A percentile compares a stretch with the other conserved stretches of the same genome.
phyloP scores from a whole-genome alignment of 2,329 filamentous ascomycete genomes.

The Curvularia lunata region DNA sequence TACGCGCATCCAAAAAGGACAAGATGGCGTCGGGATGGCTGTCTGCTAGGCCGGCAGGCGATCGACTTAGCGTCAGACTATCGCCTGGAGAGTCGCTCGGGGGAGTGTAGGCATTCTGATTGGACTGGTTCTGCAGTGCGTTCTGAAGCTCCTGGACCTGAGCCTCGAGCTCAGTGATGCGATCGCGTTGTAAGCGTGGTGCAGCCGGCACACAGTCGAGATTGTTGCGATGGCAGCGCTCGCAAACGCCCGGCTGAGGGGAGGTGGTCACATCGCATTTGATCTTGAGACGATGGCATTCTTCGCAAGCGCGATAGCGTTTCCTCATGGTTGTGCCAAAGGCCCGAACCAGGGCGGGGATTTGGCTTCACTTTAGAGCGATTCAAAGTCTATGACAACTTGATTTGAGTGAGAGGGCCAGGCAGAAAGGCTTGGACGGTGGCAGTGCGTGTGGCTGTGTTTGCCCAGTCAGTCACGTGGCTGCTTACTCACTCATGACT shows the following conservation, averaged over 20 bases:
- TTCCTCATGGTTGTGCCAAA: constrained; percentile 25
- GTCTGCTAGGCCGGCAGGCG: constrained; percentile 18
- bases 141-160: constrained; percentile 31
- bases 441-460: neutral
- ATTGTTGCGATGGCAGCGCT: constrained; percentile 33
- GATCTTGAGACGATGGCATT: constrained; percentile 40
- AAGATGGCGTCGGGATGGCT: constrained; percentile 25
- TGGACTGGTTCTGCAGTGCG: constrained; percentile 17
- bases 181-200: constrained; percentile 37
- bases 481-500: neutral
- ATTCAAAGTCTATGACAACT: constrained; percentile 10
- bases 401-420: constrained; percentile 2
- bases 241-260: constrained; percentile 23
- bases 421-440: neutral
- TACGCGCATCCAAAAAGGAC: constrained; percentile 31
- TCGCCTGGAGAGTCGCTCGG: constrained; percentile 25
- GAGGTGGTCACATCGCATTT: constrained; percentile 35
- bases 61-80: constrained; percentile 9
- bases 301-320: constrained; percentile 37
- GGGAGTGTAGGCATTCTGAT: constrained; percentile 24
- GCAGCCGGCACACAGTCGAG: constrained; percentile 32
- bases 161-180: constrained; percentile 36
- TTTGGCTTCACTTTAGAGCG: constrained; percentile 1
- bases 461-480: neutral
- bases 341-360: neutral